These are phyloP conservation scores for Bretschneidera sinensis DNA, from an alignment of 345 rosid species.

Conservation along the genomic window DNA sequence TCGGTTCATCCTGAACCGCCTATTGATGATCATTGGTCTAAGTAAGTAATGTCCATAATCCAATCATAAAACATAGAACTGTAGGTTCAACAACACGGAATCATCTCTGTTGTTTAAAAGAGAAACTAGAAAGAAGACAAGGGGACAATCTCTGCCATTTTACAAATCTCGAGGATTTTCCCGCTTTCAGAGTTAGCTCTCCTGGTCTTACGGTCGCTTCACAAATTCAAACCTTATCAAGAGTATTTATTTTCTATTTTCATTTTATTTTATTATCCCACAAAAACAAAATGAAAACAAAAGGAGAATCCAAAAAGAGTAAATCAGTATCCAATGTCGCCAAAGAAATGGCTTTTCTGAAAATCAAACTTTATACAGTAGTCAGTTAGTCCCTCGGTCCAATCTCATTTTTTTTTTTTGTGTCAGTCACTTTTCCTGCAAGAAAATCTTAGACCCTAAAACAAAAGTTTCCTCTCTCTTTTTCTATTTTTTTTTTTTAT, in stretches of 20 bases:
- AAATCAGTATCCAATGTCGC: no score
- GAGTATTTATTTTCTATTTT: no score
- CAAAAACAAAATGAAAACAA: no score
- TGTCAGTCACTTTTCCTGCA: constrained; percentile 4
- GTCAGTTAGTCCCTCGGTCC: not conserved
- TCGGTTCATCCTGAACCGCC: constrained; percentile 1
- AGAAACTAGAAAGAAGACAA: constrained; percentile 57
- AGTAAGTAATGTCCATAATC: not conserved
- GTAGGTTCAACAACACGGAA: not conserved
- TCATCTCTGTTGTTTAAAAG: no score
- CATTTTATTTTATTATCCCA: constrained; percentile 22
- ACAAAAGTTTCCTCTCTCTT: not conserved
- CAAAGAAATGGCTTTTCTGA: not conserved
- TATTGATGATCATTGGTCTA: not conserved
- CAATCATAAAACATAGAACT: not conserved
- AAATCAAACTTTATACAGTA: not conserved
- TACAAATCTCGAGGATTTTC: constrained; percentile 46
- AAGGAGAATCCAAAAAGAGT: constrained; percentile 11
- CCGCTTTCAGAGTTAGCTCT: constrained; percentile 20
- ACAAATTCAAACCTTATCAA: not conserved
- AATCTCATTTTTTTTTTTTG: not conserved
- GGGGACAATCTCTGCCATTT: constrained; percentile 48
- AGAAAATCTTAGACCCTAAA: not conserved
- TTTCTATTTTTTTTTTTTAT: not conserved
- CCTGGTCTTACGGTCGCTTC: constrained; percentile 15